Percentiles rank a stretch among this genome's conserved stretches.
phyloP scores from a whole-genome alignment of 1,284 basidiomycete species.

The Kalmanozyma brasiliensis region DNA sequence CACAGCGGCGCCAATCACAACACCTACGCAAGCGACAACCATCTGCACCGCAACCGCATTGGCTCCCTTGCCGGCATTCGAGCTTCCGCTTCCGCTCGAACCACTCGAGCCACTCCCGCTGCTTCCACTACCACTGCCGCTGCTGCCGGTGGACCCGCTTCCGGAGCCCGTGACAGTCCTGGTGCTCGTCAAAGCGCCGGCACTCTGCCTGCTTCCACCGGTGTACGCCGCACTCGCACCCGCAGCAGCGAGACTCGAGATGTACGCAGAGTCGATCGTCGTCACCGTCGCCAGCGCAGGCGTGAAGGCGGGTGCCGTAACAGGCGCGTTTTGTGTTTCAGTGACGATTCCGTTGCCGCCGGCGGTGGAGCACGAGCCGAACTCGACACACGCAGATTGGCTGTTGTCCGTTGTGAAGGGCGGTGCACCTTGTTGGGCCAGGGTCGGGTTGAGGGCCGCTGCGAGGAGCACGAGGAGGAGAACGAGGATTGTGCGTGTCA shows the following conservation, averaged over 20 bases:
- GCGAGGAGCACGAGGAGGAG: background rate
- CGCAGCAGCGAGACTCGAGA: slow-evolving; percentile 32
- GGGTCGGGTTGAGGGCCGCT: background rate
- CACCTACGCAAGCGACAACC: slow-evolving; percentile 2
- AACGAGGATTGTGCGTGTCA: background rate
- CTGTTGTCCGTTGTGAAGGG: slow-evolving; percentile 34
- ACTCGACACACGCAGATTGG: slow-evolving; percentile 32
- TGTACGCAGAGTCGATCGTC: slow-evolving; percentile 18
- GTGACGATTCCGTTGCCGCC: slow-evolving; percentile 21
- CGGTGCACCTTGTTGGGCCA: slow-evolving; percentile 15
- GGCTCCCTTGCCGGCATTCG: background rate
- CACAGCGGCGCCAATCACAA: slow-evolving; percentile 12
- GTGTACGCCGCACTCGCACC: slow-evolving; percentile 24
- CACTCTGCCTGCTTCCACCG: slow-evolving; percentile 15
- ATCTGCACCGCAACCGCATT: background rate
- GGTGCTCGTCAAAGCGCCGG: slow-evolving; percentile 1
- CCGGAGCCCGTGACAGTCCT: slow-evolving; percentile 12
- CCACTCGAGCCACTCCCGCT: slow-evolving; percentile 4
- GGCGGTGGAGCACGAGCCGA: slow-evolving; percentile 28
- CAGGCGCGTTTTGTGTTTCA: slow-evolving; percentile 31
- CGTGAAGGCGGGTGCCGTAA: slow-evolving; percentile 28
- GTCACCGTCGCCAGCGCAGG: slow-evolving; percentile 34
- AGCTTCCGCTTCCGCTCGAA: slow-evolving; percentile 3
- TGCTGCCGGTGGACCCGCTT: slow-evolving; percentile 1
- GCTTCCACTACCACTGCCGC: slow-evolving; percentile 1